phyloP scores from a whole-genome alignment of 192 early-diverging fungal genomes.

The Jimgerdemannia flammicorona region DNA sequence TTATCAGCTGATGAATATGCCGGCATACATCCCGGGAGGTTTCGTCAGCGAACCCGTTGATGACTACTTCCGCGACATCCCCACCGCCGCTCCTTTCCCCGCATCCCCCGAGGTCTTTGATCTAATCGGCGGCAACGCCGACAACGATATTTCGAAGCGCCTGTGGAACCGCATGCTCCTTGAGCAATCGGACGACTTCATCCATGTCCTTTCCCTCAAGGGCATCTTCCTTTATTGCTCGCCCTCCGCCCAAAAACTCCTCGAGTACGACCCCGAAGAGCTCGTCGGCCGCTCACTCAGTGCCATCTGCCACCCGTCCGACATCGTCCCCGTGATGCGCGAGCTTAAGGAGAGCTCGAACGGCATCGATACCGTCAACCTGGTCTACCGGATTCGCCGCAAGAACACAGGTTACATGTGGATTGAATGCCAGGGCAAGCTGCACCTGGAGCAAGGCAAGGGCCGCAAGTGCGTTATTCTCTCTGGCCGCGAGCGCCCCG shows the following conservation, averaged over 20 bases:
- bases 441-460: constrained; percentile 60
- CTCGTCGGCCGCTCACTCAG: constrained; percentile 54
- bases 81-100: constrained; percentile 25
- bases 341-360: constrained; percentile 51
- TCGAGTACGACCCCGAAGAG: constrained; percentile 53
- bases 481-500: constrained; percentile 47
- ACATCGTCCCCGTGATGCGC: constrained; percentile 63
- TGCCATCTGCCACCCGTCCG: constrained; percentile 61
- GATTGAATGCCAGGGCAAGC: constrained; percentile 59
- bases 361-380: constrained; percentile 41
- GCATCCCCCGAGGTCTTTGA: constrained; percentile 31
- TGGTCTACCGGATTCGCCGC: constrained; percentile 59
- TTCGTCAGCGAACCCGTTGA: constrained; percentile 28
- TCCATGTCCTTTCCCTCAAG: constrained; percentile 64
- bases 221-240: constrained; percentile 66
- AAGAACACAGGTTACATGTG: constrained; percentile 60
- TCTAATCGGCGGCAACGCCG: constrained; percentile 30
- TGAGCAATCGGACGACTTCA: constrained; percentile 54
- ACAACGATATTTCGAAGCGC: constrained; percentile 22
- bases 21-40: constrained; percentile 25
- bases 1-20: constrained; percentile 38
- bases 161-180: constrained; percentile 42
- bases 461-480: constrained; percentile 67
- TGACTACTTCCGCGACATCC: constrained; percentile 34
- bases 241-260: constrained; percentile 29